Percentiles rank a stretch among this genome's conserved stretches.
Evolutionary conservation across 352 stramenopile genomes (phyloP).

Genomic region (Globisporangium solare): DNA sequence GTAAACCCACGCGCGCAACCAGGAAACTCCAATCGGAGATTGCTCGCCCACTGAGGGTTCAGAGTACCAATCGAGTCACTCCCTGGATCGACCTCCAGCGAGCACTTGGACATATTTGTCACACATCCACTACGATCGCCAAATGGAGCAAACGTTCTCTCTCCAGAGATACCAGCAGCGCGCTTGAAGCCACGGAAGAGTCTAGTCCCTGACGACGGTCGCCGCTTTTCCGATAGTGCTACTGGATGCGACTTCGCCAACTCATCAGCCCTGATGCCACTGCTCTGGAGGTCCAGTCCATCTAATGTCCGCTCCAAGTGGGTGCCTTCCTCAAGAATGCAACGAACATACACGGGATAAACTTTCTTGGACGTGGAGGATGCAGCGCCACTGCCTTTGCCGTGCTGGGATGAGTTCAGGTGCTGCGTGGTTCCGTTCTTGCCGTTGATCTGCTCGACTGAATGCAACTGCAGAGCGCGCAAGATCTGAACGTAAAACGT

Average conservation of each 20-base stretch:
- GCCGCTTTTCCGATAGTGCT: slow-evolving; percentile 25
- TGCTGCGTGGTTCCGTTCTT: slow-evolving; percentile 4
- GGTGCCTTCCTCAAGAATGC: slow-evolving; percentile 70
- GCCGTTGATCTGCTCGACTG: slow-evolving; percentile 23
- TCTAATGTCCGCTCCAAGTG: slow-evolving; percentile 74
- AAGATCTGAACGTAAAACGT: slow-evolving; percentile 83
- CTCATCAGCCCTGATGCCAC: slow-evolving; percentile 11
- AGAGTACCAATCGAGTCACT: slow-evolving; percentile 15
- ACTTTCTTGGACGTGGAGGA: slow-evolving; percentile 32
- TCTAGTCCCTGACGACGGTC: slow-evolving; percentile 57
- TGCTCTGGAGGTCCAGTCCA: slow-evolving; percentile 43
- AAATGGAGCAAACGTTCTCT: slow-evolving; percentile 64
- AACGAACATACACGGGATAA: slow-evolving; percentile 65
- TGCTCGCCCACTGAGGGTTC: slow-evolving; percentile 65
- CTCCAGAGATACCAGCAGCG: slow-evolving; percentile 64
- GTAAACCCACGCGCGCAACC: slow-evolving; percentile 68
- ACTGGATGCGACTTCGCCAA: slow-evolving; percentile 15
- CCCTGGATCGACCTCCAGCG: slow-evolving; percentile 20
- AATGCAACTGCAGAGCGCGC: slow-evolving; percentile 57
- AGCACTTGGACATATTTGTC: slow-evolving; percentile 59
- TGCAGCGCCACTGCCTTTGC: not conserved
- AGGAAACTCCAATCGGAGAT: slow-evolving; percentile 73
- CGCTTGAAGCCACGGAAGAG: slow-evolving; percentile 73
- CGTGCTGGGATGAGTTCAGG: not conserved
- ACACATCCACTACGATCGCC: slow-evolving; percentile 76